Base-by-base conservation (phyloP, 1,139 yeast genomes). In the Blastobotrys proliferans region DNA sequence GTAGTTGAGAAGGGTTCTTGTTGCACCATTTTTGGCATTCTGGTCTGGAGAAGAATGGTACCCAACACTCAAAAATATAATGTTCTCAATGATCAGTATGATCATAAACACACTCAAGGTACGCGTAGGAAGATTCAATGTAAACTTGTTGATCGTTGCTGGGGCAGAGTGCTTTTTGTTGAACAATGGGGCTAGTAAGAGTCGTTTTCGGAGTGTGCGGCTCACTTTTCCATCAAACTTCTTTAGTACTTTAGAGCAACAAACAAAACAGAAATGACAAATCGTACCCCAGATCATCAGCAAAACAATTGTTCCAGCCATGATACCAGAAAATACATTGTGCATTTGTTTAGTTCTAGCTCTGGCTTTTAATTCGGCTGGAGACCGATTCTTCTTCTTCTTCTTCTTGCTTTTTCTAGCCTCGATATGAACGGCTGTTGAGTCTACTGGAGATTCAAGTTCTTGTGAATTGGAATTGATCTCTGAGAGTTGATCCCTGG, bases 61-160 rank as follows among this genome's bases (percentile, higher is more conserved):
- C 35, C 67, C 60, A 34, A 68, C 57, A 25, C 67, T 63, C 30
- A 63, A 42, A 32, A 73, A 58, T 21, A 74, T 63, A 4, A 69
- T 42, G 27, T 69, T 65, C 49, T 79, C 56, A 2, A 68, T 54
- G 9, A 72, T 52, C 56, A 73, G 76, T 6, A 74, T 66, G n/a
- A 63, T 45, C 11, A 81, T 58, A 35, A 74, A 64, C 9, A 74
- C 49, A 0, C 77, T 57, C 60, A 79, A 88, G 38, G 72, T 62
- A 49, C 88, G 70, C 1, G 85, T 75, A 1, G 92, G 92, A n/a
- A 79, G 60, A 30, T 73, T 56, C 21, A 63, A 46, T 4, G 63
- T 58, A 24, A 64, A 31, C 8, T 6, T n/a, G 3, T 35, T 30
- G 9, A 29, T 17, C 6, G 1, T 18, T 4, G 16, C 22, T 14